phyloP scores from a whole-genome alignment of 2,329 filamentous ascomycete genomes.

The Raffaelea arxii region DNA sequence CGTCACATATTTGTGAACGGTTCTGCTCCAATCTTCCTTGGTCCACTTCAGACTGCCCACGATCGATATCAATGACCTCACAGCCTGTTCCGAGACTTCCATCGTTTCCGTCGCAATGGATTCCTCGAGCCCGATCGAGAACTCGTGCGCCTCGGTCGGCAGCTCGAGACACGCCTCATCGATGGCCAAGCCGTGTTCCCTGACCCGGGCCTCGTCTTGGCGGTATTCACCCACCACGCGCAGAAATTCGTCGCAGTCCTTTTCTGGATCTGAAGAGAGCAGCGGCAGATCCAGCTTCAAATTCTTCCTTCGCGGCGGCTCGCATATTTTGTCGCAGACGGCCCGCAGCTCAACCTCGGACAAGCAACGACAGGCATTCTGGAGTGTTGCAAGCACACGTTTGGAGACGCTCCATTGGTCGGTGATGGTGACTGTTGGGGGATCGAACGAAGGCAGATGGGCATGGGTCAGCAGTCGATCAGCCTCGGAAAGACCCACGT shows the following conservation, averaged over 20 bases:
- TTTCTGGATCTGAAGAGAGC: conserved; percentile 2
- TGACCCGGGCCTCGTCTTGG: too few relatives aligned
- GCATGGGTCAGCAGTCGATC: conserved; percentile 1
- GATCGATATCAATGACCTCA: not conserved
- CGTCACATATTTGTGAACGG: not conserved
- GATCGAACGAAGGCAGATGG: conserved; percentile 2
- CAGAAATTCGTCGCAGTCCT: conserved; percentile 8
- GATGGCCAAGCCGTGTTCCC: too few relatives aligned
- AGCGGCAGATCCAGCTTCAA: conserved; percentile 7
- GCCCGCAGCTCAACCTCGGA: not conserved
- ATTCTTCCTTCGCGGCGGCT: not conserved
- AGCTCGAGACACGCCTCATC: not conserved
- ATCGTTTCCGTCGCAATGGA: conserved; percentile 2
- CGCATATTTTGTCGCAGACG: not conserved
- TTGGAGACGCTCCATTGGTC: conserved; percentile 8
- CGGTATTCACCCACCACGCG: not conserved
- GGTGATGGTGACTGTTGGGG: not conserved
- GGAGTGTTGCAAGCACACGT: conserved; percentile 2
- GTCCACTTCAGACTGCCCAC: conserved; percentile 3
- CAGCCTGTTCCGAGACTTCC: conserved; percentile 2
- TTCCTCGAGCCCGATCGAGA: not conserved
- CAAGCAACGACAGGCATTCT: not conserved
- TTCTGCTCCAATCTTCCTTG: not conserved
- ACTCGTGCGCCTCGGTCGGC: not conserved
- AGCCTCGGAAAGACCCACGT: not conserved